Conservation (phyloP, 1,139 yeast genomes). For the Saccharomyces hybrid region DNA sequence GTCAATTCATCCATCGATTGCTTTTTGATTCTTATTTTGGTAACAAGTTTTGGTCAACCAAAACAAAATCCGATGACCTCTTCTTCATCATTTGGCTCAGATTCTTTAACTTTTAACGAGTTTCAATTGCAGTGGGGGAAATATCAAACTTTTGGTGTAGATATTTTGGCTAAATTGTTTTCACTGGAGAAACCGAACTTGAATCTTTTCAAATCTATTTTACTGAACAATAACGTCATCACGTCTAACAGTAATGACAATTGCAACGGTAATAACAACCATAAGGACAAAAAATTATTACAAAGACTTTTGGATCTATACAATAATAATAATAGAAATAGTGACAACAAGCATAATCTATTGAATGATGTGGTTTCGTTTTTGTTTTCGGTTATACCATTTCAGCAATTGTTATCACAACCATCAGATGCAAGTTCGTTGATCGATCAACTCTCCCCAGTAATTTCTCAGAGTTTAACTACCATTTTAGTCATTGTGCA, state of each 20-base stretch:
- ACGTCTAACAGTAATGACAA: background rate
- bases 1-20: constrained; percentile 55
- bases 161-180: constrained; percentile 68
- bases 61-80: constrained; percentile 4
- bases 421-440: constrained; percentile 23
- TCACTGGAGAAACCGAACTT: constrained; percentile 77
- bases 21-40: constrained; percentile 48
- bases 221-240: constrained; percentile 38
- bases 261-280: constrained; percentile 1
- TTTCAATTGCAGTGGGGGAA: constrained; percentile 58
- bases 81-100: constrained; percentile 6
- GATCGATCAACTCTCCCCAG: constrained; percentile 46
- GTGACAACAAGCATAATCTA: constrained; percentile 34
- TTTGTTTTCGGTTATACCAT: constrained; percentile 54
- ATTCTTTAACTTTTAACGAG: constrained; percentile 42
- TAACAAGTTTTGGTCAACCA: constrained; percentile 57
- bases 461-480: constrained; percentile 46
- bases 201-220: constrained; percentile 48
- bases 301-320: constrained; percentile 25
- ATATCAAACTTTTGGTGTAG: constrained; percentile 74
- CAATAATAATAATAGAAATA: constrained; percentile 8
- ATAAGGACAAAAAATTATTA: constrained; percentile 26
- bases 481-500: constrained; percentile 18
- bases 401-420: constrained; percentile 36
- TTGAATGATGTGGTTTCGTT: constrained; percentile 45